phyloP scores from a whole-genome alignment of 2,329 filamentous ascomycete genomes.

The Penicillium janthinellum region DNA sequence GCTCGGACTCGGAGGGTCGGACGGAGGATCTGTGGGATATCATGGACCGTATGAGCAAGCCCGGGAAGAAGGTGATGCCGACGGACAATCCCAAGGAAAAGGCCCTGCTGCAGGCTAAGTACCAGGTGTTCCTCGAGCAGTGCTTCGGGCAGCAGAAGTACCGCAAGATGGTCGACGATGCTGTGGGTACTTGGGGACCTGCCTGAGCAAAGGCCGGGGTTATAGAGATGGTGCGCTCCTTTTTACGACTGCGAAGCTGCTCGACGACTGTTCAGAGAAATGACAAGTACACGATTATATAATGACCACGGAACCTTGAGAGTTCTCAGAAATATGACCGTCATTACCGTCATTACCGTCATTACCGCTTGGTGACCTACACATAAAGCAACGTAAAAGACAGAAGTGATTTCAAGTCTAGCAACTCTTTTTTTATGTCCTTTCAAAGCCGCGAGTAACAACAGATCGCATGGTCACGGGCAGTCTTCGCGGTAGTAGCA shows the following conservation, averaged over 20 bases:
- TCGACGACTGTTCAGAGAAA: not conserved
- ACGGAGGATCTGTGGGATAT: constrained; percentile 92
- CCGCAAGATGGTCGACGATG: constrained; percentile 73
- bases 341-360: constrained; percentile 14
- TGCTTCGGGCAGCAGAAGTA: constrained; percentile 83
- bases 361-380: constrained; percentile 2
- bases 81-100: constrained; percentile 72
- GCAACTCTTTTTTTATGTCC: constrained; percentile 2
- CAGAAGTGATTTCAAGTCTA: not conserved
- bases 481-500: not conserved
- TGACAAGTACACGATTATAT: not conserved
- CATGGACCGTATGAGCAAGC: constrained; percentile 97
- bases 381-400: not conserved
- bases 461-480: not conserved
- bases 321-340: not conserved
- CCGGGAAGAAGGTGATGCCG: constrained; percentile 79
- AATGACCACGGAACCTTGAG: not conserved
- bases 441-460: not conserved
- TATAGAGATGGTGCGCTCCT: not conserved
- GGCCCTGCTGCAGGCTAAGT: constrained; percentile 82
- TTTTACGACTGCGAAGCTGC: not conserved
- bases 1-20: constrained; percentile 71
- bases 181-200: constrained; percentile 48
- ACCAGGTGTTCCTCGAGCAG: constrained; percentile 93
- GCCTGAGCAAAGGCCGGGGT: not conserved